Conservation (phyloP, 2,329 filamentous ascomycete genomes). For the Sphaerulina populicola region DNA sequence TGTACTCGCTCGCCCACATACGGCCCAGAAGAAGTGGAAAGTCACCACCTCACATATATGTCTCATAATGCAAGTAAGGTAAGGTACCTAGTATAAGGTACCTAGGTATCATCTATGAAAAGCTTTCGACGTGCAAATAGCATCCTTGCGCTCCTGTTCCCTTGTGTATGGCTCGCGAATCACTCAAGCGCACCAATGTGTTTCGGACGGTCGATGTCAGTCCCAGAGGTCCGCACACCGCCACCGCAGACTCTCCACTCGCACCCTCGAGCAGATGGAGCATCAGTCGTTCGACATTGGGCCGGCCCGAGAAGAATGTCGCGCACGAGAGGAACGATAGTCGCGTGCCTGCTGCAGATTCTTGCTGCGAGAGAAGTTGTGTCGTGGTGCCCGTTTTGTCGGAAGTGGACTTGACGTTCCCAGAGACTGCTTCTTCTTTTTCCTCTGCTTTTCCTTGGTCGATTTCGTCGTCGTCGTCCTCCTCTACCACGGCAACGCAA, state of each 20-base stretch:
- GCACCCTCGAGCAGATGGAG: constrained; percentile 20
- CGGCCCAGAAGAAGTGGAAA: no score
- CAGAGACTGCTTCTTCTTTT: constrained; percentile 5
- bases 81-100: no score
- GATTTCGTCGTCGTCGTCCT: constrained; percentile 13
- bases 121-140: constrained; percentile 21
- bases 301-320: constrained; percentile 23
- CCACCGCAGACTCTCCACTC: constrained; percentile 22
- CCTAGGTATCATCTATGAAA: constrained; percentile 8
- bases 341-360: background rate
- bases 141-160: constrained; percentile 23
- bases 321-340: constrained; percentile 19
- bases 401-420: constrained; percentile 1
- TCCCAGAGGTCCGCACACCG: constrained; percentile 22
- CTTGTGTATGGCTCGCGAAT: constrained; percentile 25
- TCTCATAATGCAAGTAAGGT: no score
- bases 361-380: background rate
- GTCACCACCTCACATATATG: no score
- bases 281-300: constrained; percentile 16
- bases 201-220: constrained; percentile 21
- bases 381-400: background rate
- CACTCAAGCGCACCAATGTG: constrained; percentile 17
- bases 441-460: constrained; percentile 4
- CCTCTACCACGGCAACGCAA: constrained; percentile 17
- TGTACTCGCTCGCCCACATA: no score